Conservation (phyloP, 768 basidiomycete genomes). For the Nevesoporus exiguus region DNA sequence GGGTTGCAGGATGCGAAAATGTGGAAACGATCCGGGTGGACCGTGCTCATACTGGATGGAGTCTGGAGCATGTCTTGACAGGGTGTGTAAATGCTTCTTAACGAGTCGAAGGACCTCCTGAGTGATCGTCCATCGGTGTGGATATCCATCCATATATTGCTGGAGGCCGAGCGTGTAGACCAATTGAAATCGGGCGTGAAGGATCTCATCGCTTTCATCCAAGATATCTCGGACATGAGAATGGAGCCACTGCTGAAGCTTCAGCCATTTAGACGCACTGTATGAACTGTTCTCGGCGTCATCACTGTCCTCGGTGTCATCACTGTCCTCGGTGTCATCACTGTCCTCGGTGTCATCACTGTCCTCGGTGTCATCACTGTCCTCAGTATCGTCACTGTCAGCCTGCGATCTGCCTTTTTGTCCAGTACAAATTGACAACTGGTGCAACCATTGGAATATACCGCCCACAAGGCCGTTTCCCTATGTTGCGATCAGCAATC, state of each 20-base stretch:
- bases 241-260: neutral
- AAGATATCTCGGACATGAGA: neutral
- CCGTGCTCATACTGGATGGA: neutral
- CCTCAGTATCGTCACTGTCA: too few relatives aligned
- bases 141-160: neutral
- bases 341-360: too few relatives aligned
- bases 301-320: too few relatives aligned
- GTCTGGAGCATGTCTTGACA: neutral
- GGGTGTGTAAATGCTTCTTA: neutral
- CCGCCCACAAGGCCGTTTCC: too few relatives aligned
- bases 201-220: neutral
- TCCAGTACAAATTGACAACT: neutral
- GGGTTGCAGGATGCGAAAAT: too few relatives aligned
- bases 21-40: neutral
- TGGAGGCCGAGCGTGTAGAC: neutral
- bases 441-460: too few relatives aligned
- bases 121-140: too few relatives aligned
- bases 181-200: neutral
- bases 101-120: too few relatives aligned
- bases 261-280: neutral
- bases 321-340: too few relatives aligned
- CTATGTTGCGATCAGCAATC: too few relatives aligned
- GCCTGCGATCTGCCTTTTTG: neutral
- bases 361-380: too few relatives aligned
- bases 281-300: too few relatives aligned